Evolutionary conservation across 108 stramenopile genomes (phyloP).

Genomic region (Cyclotella atomus): DNA sequence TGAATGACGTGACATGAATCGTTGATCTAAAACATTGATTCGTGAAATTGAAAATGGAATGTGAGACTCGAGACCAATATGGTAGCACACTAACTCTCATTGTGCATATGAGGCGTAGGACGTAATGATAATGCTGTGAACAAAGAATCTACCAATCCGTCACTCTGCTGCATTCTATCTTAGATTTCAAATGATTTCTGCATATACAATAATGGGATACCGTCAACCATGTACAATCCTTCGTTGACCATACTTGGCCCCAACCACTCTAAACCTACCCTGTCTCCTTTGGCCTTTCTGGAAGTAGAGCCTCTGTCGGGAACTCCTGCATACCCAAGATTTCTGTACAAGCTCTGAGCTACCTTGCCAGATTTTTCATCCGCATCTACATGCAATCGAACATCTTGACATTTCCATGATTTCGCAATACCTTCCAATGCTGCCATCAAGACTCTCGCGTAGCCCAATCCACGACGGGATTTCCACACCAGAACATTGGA

Average conservation of each 20-base stretch:
- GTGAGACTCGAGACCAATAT: too few relatives aligned
- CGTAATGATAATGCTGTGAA: too few relatives aligned
- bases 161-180: background rate
- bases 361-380: slow-evolving; percentile 53
- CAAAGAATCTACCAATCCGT: too few relatives aligned
- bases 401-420: slow-evolving; percentile 58
- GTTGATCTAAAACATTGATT: too few relatives aligned
- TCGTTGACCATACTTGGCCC: slow-evolving; percentile 48
- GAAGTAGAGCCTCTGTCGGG: slow-evolving; percentile 27
- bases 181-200: slow-evolving; percentile 18
- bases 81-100: too few relatives aligned
- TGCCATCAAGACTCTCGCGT: slow-evolving; percentile 63
- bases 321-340: slow-evolving; percentile 58
- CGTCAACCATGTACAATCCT: slow-evolving; percentile 62
- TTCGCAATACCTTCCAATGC: slow-evolving; percentile 69
- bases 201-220: slow-evolving; percentile 54
- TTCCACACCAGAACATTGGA: slow-evolving; percentile 66
- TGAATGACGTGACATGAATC: slow-evolving; percentile 30
- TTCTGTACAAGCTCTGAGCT: slow-evolving; percentile 57
- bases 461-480: slow-evolving; percentile 61
- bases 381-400: slow-evolving; percentile 74
- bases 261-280: slow-evolving; percentile 47
- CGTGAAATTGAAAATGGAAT: too few relatives aligned
- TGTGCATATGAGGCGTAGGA: too few relatives aligned
- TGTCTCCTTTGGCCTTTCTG: background rate